Evolutionary conservation across 75 land plant species (phyloP).

Genomic region (Pinus albicaulis): DNA sequence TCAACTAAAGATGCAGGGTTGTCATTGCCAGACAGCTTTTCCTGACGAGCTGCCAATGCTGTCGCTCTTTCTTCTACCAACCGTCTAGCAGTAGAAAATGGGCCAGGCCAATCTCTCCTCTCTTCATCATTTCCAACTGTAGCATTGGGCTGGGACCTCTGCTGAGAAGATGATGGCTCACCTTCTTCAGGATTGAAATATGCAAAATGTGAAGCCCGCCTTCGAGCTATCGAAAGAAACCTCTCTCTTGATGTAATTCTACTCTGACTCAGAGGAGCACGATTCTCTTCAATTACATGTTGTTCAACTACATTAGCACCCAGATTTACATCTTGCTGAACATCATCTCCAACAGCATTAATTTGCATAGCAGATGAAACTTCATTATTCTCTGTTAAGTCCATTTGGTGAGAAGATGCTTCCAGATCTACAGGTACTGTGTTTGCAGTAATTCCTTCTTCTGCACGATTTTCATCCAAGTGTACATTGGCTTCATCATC

Average conservation of each 20-base stretch:
- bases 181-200: not conserved
- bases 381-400: too few relatives aligned
- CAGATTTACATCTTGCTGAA: not conserved
- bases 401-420: too few relatives aligned
- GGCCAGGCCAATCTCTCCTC: conserved; percentile 79
- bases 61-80: conserved; percentile 13
- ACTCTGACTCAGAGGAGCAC: not conserved
- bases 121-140: not conserved
- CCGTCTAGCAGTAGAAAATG: conserved; percentile 63
- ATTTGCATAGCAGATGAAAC: too few relatives aligned
- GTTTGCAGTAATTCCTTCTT: not conserved
- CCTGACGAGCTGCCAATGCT: not conserved
- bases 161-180: not conserved
- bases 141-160: not conserved
- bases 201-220: conserved; percentile 2
- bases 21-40: not conserved
- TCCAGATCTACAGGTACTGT: not conserved
- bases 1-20: conserved; percentile 7
- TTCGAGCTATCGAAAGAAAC: conserved; percentile 8
- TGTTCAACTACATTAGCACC: not conserved
- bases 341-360: not conserved
- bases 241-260: not conserved
- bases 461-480: not conserved
- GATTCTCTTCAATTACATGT: not conserved
- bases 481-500: not conserved